Evolutionary conservation across 192 early-diverging fungal species (phyloP).

Genomic region (Entrophospora sp.): DNA sequence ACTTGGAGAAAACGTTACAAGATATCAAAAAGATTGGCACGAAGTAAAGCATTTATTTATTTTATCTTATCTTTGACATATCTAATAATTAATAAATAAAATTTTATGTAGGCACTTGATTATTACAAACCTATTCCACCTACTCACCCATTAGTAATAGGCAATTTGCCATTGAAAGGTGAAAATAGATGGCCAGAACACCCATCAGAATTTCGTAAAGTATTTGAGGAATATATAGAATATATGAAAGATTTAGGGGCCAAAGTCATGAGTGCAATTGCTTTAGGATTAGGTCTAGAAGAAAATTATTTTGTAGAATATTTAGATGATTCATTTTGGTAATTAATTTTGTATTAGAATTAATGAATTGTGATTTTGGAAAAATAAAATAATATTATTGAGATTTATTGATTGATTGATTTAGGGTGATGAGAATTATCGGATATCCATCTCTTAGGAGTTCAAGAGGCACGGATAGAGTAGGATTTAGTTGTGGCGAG

Average conservation of each 20-base stretch:
- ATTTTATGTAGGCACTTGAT: slow-evolving; percentile 24
- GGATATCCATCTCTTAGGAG: slow-evolving; percentile 31
- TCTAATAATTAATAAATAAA: background rate
- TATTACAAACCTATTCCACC: slow-evolving; percentile 34
- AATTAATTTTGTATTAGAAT: background rate
- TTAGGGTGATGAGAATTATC: slow-evolving; percentile 33
- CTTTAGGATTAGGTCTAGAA: slow-evolving; percentile 39
- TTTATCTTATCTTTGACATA: background rate
- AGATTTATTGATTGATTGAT: background rate
- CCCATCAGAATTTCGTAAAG: slow-evolving; percentile 22
- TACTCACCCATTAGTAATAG: slow-evolving; percentile 1
- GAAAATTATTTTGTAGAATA: slow-evolving; percentile 22
- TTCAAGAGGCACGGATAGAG: background rate
- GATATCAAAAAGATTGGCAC: slow-evolving; percentile 41
- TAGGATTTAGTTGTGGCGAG: slow-evolving; percentile 42
- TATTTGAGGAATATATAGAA: slow-evolving; percentile 33
- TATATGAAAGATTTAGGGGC: slow-evolving; percentile 27
- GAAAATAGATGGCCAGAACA: slow-evolving; percentile 29
- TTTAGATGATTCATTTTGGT: slow-evolving; percentile 28
- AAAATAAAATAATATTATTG: no score
- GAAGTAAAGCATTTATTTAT: slow-evolving; percentile 22
- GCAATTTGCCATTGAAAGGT: slow-evolving; percentile 29
- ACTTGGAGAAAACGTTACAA: slow-evolving; percentile 43
- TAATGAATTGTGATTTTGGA: no score
- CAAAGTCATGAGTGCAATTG: slow-evolving; percentile 39